phyloP scores from a whole-genome alignment of 176 grass and related monocot genomes.

The Avena sativa region DNA sequence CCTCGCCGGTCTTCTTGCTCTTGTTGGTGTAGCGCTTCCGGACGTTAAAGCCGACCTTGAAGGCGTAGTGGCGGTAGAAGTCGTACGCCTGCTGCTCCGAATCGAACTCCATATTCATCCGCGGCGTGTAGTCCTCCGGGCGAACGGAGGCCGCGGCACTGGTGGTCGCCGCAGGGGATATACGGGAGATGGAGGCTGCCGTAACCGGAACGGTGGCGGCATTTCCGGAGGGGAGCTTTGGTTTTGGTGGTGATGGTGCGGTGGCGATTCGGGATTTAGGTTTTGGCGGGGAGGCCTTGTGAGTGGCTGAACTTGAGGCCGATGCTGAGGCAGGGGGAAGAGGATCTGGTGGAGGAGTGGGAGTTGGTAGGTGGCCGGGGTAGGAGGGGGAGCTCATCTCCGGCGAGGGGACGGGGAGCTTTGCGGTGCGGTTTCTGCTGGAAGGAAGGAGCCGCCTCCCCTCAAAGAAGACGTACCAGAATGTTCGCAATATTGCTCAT shows the following conservation, averaged over 20 bases:
- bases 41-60: conserved; percentile 64
- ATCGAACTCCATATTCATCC: conserved; percentile 58
- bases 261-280: conserved; percentile 34
- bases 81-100: conserved; percentile 64
- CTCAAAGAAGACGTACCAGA: neutral
- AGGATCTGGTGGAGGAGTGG: conserved; percentile 20
- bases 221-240: neutral
- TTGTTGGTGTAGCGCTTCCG: conserved; percentile 60
- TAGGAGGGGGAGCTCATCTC: conserved; percentile 46
- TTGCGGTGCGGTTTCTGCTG: neutral
- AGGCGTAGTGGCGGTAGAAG: conserved; percentile 65
- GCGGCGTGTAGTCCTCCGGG: conserved; percentile 49
- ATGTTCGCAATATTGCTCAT: neutral
- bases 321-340: neutral
- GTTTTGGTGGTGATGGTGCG: neutral
- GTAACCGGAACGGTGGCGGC: neutral
- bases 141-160: neutral
- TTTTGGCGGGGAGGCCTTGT: conserved; percentile 36
- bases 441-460: neutral
- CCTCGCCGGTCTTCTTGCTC: conserved; percentile 59
- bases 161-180: neutral
- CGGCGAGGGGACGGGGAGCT: neutral
- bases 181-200: neutral
- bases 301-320: neutral
- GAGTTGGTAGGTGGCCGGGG: conserved; percentile 26